A percentile compares a stretch with the other conserved stretches of the same genome.
Evolutionary conservation across 345 rosid genomes (phyloP).

Genomic region (Kernera saxatilis): DNA sequence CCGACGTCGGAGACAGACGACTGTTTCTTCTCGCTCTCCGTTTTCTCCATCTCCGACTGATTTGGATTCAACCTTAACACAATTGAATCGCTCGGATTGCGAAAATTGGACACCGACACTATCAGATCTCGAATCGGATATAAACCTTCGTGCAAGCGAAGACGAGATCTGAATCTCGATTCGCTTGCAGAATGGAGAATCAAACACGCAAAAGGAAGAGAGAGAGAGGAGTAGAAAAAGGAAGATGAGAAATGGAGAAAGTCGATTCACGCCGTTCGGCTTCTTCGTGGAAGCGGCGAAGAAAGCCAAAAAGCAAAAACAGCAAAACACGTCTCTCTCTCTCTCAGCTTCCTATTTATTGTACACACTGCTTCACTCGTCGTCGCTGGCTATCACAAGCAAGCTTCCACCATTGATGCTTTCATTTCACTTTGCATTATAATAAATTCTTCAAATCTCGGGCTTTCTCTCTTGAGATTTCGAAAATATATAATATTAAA

Average conservation of each 20-base stretch:
- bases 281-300: slow-evolving; percentile 7
- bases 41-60: slow-evolving; percentile 11
- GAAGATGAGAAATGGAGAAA: slow-evolving; percentile 8
- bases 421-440: background rate
- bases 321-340: slow-evolving; percentile 9
- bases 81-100: background rate
- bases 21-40: slow-evolving; percentile 60
- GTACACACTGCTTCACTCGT: slow-evolving; percentile 4
- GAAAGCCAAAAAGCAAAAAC: slow-evolving; percentile 1
- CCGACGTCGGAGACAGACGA: slow-evolving; percentile 79
- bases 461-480: background rate
- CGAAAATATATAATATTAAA: background rate
- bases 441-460: background rate
- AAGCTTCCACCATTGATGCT: slow-evolving; percentile 20
- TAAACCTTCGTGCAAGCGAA: slow-evolving; percentile 16
- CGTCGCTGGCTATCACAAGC: slow-evolving; percentile 9
- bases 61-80: background rate
- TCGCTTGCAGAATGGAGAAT: background rate
- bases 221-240: no score
- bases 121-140: slow-evolving; percentile 2
- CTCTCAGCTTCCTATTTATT: background rate
- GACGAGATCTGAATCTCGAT: slow-evolving; percentile 26
- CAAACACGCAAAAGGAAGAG: background rate
- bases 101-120: background rate
- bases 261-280: slow-evolving; percentile 2